A percentile compares a stretch with the other conserved stretches of the same genome.
Conservation (phyloP, 169 alveolate genomes). For the Cryptosporidium sp. region DNA sequence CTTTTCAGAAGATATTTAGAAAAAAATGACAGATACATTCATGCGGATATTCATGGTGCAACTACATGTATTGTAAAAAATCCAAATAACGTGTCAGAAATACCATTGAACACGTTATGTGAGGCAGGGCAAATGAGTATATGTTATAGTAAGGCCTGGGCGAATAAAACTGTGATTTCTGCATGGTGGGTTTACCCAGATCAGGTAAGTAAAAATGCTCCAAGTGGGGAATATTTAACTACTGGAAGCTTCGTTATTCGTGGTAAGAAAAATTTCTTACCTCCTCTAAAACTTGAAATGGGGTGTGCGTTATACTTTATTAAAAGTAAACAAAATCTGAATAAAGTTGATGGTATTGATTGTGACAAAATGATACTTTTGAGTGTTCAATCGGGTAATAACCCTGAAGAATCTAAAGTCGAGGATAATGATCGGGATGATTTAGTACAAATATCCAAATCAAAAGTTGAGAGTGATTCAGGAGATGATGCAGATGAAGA, state of each 20-base stretch:
- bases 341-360: constrained; percentile 75
- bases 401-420: not conserved
- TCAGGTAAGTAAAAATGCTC: constrained; percentile 96
- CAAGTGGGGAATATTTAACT: constrained; percentile 92
- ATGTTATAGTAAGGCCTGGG: constrained; percentile 95
- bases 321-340: constrained; percentile 74
- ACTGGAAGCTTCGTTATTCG: constrained; percentile 95
- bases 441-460: constrained; percentile 7
- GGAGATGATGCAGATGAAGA: constrained; percentile 74
- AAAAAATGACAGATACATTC: constrained; percentile 93
- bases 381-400: constrained; percentile 45
- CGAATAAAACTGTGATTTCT: constrained; percentile 88
- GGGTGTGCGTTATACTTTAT: constrained; percentile 88
- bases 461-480: constrained; percentile 51
- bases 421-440: constrained; percentile 36
- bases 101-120: constrained; percentile 85
- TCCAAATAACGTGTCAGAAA: constrained; percentile 82
- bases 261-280: constrained; percentile 94
- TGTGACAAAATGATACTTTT: constrained; percentile 67
- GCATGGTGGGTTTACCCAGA: constrained; percentile 98
- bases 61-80: constrained; percentile 95
- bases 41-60: constrained; percentile 98
- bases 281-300: constrained; percentile 93
- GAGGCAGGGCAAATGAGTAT: constrained; percentile 90
- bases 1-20: constrained; percentile 92